Evolutionary conservation across 1,284 basidiomycete species (phyloP).

Genomic region (Taiwanofungus camphoratus): DNA sequence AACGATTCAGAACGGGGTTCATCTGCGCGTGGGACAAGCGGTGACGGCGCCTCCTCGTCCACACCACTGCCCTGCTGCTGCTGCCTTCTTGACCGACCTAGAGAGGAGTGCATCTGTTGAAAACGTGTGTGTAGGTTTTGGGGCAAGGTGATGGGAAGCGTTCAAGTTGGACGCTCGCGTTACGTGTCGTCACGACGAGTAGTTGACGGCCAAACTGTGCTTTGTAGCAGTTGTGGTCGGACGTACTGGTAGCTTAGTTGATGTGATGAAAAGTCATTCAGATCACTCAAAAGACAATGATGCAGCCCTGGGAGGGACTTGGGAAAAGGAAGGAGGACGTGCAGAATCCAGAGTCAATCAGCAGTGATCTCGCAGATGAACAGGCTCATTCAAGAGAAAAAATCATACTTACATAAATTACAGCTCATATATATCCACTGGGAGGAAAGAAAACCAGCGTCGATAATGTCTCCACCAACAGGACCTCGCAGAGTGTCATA

Average conservation of each 20-base stretch:
- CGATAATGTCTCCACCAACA: background rate
- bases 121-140: background rate
- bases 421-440: background rate
- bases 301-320: conserved; percentile 2
- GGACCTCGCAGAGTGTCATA: background rate
- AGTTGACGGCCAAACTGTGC: background rate
- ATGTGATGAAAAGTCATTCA: background rate
- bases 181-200: background rate
- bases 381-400: background rate
- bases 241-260: background rate
- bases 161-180: background rate
- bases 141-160: background rate
- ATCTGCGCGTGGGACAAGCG: background rate
- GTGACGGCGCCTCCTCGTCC: background rate
- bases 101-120: background rate
- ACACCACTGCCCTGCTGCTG: background rate
- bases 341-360: background rate
- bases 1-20: background rate
- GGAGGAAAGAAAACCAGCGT: background rate
- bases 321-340: background rate
- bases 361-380: background rate
- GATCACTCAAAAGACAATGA: conserved; percentile 9
- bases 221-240: background rate
- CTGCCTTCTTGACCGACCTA: background rate
- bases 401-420: background rate